These are phyloP conservation scores for Botrytis medusae DNA, from an alignment of 2,329 filamentous ascomycete species.

Conservation along the genomic window DNA sequence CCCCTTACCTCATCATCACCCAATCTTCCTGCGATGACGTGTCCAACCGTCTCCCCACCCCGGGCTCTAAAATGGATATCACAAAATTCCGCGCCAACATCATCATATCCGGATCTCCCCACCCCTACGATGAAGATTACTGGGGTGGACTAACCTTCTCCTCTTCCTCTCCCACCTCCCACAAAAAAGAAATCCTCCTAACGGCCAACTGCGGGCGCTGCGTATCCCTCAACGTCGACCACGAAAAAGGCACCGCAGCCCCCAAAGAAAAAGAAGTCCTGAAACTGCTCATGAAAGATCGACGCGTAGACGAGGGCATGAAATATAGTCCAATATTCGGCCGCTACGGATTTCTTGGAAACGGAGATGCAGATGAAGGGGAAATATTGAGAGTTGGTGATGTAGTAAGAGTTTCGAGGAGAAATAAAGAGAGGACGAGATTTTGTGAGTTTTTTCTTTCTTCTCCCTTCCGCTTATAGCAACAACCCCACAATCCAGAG, in stretches of 20 bases:
- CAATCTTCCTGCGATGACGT: constrained; percentile 69
- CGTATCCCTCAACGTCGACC: constrained; percentile 70
- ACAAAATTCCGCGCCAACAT: constrained; percentile 73
- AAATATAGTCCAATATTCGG: constrained; percentile 73
- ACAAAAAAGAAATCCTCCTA: constrained; percentile 47
- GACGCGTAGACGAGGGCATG: constrained; percentile 66
- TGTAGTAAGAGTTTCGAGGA: constrained; percentile 46
- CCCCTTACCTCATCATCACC: constrained; percentile 72
- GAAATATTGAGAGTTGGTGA: constrained; percentile 48
- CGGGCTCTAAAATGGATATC: constrained; percentile 56
- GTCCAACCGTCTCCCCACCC: constrained; percentile 51
- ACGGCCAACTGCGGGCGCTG: constrained; percentile 72
- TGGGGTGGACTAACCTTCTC: constrained; percentile 58
- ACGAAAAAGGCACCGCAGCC: constrained; percentile 59
- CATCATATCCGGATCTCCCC: constrained; percentile 58
- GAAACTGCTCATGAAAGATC: constrained; percentile 68
- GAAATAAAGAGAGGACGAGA: constrained; percentile 46
- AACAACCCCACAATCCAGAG: neutral
- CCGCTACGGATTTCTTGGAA: constrained; percentile 63
- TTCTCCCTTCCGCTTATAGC: neutral
- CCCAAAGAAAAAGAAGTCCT: constrained; percentile 61
- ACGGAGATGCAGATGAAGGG: constrained; percentile 29
- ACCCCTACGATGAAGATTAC: constrained; percentile 68
- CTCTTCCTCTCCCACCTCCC: neutral
- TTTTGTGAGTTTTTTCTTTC: constrained; percentile 46